Base-by-base conservation (phyloP, 768 basidiomycete species). In the Suillus cothurnatus region DNA sequence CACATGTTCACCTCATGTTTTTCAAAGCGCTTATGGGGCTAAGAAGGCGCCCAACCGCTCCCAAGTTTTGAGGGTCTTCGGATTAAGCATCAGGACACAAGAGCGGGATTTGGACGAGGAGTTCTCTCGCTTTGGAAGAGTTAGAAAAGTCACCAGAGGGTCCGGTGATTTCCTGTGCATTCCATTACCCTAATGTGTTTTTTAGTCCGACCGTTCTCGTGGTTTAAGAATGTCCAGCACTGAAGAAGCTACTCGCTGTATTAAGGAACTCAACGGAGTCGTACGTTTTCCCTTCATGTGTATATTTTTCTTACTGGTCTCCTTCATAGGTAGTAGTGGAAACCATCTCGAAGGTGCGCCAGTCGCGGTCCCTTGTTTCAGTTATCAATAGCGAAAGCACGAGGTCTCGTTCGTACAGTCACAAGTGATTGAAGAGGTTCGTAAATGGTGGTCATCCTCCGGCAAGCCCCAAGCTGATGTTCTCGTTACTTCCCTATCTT, bases 101-200 rank as follows among this genome's bases (percentile, higher is more conserved):
- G 97, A 99, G 74, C 87, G 92, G 49, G 97, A 99, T 74, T 82
- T 99, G 57, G 94, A 98, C 69, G 93, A 97, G 68, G 95, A 97
- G 77, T 99, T 99, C 70, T 86, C 82, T 71, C 86, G 93, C 57
- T 92, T 88, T 69, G 97, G 97, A 31, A 84, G 87, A 41, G 95
- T 97, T 58, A 92, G 95, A 76, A 98, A 97, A 77, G 95, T 96
- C 53, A 92, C 78, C 95, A 97, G 77, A 82, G 95, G 77, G 95
- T 97, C 73, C 75, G 95, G 61, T 8, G 17, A 15, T 14, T 99
- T 99, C 69, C n/a, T n/a, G n/a, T n/a, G n/a, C n/a, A n/a, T n/a
- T n/a, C n/a, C n/a, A n/a, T n/a, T n/a, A n/a, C n/a, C n/a, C n/a
- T n/a, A n/a, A n/a, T n/a, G n/a, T n/a, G n/a, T n/a, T n/a, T n/a